Base-by-base conservation (phyloP, 139 green algal genomes). In the Edaphochlamys debaryana region DNA sequence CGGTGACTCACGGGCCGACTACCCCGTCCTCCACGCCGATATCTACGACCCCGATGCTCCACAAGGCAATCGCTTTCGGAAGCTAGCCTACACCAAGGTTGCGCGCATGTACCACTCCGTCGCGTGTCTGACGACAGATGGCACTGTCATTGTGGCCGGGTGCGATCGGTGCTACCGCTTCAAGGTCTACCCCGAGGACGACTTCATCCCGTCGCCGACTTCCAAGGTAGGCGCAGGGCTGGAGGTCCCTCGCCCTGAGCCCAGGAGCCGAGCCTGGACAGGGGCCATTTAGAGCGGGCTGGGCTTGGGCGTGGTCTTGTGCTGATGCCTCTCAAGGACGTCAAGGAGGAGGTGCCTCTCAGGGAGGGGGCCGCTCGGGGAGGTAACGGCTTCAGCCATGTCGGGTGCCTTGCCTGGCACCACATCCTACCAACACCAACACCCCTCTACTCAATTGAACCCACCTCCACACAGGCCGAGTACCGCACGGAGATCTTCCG, bases 401-500 rank as follows among this genome's bases (percentile, higher is more conserved):
- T n/a, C n/a, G n/a, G n/a, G n/a, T n/a, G n/a, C n/a, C n/a, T n/a
- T n/a, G n/a, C n/a, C n/a, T n/a, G n/a, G n/a, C n/a, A n/a, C n/a
- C n/a, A n/a, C n/a, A n/a, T n/a, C n/a, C n/a, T n/a, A n/a, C n/a
- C n/a, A n/a, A n/a, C n/a, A n/a, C n/a, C n/a, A n/a, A n/a, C n/a
- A n/a, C n/a, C n/a, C n/a, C n/a, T n/a, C n/a, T n/a, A n/a, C n/a
- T n/a, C n/a, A n/a, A n/a, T n/a, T n/a, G n/a, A n/a, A n/a, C n/a
- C n/a, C n/a, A n/a, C n/a, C n/a, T n/a, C n/a, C n/a, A n/a, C 56
- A 6, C 71, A 88, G 69, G 69, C 69, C 20, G 84, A 88, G 77
- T 88, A 88, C 77, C 84, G 84, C 20, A 45, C 54, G 15, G 84
- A 88, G 84, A 85, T 85, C 60, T 82, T 82, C 60, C 73, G 64